Conservation (phyloP, 1,284 basidiomycete genomes). For the Hypsizygus ulmarius region DNA sequence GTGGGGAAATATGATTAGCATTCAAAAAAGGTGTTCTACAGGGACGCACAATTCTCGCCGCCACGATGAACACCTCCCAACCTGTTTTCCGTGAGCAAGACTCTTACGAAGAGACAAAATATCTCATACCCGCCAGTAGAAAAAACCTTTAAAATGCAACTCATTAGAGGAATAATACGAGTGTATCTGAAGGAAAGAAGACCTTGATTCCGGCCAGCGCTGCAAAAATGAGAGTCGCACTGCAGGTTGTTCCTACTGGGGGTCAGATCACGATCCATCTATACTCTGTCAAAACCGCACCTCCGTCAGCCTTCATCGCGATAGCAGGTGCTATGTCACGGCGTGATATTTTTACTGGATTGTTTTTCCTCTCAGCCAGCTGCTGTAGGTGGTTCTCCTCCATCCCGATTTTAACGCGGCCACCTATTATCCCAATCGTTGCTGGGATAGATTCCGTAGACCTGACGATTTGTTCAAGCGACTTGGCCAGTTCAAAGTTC, state of each 20-base stretch:
- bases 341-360: constrained; percentile 78
- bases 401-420: constrained; percentile 86
- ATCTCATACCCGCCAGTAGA: constrained; percentile 71
- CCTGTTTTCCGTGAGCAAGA: constrained; percentile 33
- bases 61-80: constrained; percentile 94
- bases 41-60: constrained; percentile 73
- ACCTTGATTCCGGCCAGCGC: constrained; percentile 82
- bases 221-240: constrained; percentile 83
- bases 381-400: constrained; percentile 62
- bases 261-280: background rate
- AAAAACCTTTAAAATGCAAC: constrained; percentile 55
- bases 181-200: constrained; percentile 11
- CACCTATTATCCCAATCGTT: constrained; percentile 85
- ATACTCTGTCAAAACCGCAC: constrained; percentile 27
- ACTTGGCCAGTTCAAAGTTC: constrained; percentile 72
- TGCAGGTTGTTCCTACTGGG: constrained; percentile 70
- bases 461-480: constrained; percentile 80
- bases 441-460: constrained; percentile 80
- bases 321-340: constrained; percentile 84
- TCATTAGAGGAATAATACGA: constrained; percentile 1
- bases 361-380: constrained; percentile 59
- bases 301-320: constrained; percentile 71
- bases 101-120: background rate
- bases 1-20: constrained; percentile 3
- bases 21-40: background rate